These are phyloP conservation scores for Pisolithus tinctorius DNA, from an alignment of 768 basidiomycete species.

Conservation along the genomic window DNA sequence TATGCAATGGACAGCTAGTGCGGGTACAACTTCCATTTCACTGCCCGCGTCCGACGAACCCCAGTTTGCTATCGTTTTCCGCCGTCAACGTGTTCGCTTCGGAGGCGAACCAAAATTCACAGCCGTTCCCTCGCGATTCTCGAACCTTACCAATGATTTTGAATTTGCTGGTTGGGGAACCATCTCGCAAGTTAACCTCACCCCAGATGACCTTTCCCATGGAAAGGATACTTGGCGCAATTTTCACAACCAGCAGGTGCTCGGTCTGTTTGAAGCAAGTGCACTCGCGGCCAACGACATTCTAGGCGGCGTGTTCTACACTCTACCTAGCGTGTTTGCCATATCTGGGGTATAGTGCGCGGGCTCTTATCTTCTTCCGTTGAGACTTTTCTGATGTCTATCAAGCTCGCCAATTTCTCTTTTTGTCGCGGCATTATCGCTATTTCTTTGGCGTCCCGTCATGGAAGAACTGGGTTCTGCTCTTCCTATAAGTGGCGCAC, in stretches of 20 bases:
- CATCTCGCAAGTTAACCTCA: slow-evolving; percentile 39
- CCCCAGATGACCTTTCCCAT: slow-evolving; percentile 32
- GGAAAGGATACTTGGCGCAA: slow-evolving; percentile 27
- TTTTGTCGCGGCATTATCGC: slow-evolving; percentile 50
- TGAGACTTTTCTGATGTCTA: background rate
- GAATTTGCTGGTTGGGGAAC: slow-evolving; percentile 74
- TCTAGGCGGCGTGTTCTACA: slow-evolving; percentile 63
- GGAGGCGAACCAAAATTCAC: slow-evolving; percentile 34
- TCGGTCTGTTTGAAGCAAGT: slow-evolving; percentile 61
- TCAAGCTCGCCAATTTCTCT: slow-evolving; percentile 63
- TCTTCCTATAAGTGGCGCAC: slow-evolving; percentile 62
- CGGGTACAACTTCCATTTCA: background rate
- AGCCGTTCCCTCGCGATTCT: slow-evolving; percentile 49
- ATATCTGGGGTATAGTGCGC: slow-evolving; percentile 60
- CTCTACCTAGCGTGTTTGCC: slow-evolving; percentile 57
- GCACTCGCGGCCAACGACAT: slow-evolving; percentile 64
- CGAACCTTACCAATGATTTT: slow-evolving; percentile 55
- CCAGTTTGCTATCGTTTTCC: slow-evolving; percentile 51
- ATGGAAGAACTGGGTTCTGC: slow-evolving; percentile 69
- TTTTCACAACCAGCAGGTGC: slow-evolving; percentile 30
- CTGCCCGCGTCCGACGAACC: slow-evolving; percentile 42
- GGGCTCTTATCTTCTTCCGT: background rate
- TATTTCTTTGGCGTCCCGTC: slow-evolving; percentile 69
- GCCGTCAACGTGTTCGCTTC: slow-evolving; percentile 50
- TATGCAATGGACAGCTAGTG: too few species aligned